phyloP scores from a whole-genome alignment of 306 rosid genomes.

The Lathyrus sativus region DNA sequence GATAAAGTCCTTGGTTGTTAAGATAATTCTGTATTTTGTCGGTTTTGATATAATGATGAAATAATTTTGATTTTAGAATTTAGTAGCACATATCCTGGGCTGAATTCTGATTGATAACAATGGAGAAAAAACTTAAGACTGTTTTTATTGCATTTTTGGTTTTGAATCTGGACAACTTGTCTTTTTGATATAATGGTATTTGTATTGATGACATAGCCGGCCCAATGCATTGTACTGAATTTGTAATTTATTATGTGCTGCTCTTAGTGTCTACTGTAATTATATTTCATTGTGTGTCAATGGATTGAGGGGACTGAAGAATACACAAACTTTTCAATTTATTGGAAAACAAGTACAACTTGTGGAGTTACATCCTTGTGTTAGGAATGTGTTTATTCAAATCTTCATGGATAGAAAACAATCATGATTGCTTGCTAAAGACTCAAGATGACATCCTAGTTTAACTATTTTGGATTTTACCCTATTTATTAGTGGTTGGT shows the following conservation, averaged over 20 bases:
- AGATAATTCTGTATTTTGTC: not conserved
- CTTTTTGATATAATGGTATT: conserved; percentile 7
- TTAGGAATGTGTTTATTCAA: not conserved
- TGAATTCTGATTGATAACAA: not conserved
- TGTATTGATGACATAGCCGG: not conserved
- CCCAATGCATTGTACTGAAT: not conserved
- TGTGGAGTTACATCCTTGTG: not conserved
- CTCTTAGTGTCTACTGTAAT: not conserved
- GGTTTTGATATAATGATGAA: not conserved
- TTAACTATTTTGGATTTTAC: not conserved
- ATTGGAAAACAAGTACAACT: not conserved
- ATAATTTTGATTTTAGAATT: not conserved
- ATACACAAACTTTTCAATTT: not conserved
- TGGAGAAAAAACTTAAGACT: not conserved
- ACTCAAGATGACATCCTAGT: not conserved
- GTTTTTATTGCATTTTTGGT: not conserved
- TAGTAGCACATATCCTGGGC: not conserved
- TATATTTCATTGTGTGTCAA: not conserved
- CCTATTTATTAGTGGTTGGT: not conserved
- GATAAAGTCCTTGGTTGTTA: not conserved
- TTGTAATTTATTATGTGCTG: not conserved
- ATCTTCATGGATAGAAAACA: not conserved
- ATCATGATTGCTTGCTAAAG: not conserved
- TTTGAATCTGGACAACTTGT: not conserved
- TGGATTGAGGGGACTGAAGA: not conserved